Evolutionary conservation across 2,329 filamentous ascomycete species (phyloP).

Genomic region (Taxawa tesnikishii): DNA sequence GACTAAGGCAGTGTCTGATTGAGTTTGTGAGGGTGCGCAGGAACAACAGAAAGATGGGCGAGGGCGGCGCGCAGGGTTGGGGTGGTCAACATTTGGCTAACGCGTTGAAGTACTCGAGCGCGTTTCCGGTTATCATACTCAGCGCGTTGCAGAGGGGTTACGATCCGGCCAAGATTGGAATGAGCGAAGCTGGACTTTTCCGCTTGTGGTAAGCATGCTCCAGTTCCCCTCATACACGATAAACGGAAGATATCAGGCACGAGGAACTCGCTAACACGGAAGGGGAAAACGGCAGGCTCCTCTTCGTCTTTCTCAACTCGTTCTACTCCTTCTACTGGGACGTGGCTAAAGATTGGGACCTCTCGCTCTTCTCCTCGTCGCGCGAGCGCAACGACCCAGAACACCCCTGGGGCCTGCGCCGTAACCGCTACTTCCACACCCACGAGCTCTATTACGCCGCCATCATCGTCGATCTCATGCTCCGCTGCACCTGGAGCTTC

Average conservation of each 20-base stretch:
- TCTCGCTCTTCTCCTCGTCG: slow-evolving; percentile 59
- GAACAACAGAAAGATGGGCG: slow-evolving; percentile 34
- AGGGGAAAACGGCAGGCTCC: slow-evolving; percentile 62
- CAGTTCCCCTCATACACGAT: too few species aligned
- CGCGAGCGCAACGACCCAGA: slow-evolving; percentile 47
- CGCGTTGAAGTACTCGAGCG: slow-evolving; percentile 85
- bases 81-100: slow-evolving; percentile 85
- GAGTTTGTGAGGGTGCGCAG: slow-evolving; percentile 66
- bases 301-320: slow-evolving; percentile 69
- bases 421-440: slow-evolving; percentile 58
- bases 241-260: too few species aligned
- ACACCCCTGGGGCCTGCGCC: slow-evolving; percentile 66
- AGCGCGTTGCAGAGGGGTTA: slow-evolving; percentile 59
- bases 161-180: slow-evolving; percentile 36
- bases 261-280: too few species aligned
- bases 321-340: slow-evolving; percentile 99
- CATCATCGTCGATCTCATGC: slow-evolving; percentile 62
- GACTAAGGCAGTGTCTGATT: slow-evolving; percentile 80
- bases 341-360: slow-evolving; percentile 89
- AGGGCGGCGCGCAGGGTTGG: slow-evolving; percentile 45
- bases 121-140: slow-evolving; percentile 82
- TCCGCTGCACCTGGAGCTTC: slow-evolving; percentile 84
- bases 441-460: slow-evolving; percentile 71
- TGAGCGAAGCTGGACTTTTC: slow-evolving; percentile 44
- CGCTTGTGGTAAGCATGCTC: slow-evolving; percentile 43